Evolutionary conservation across 495 filamentous ascomycete species (phyloP), one percentile per base, ranked within the genome.

Genomic region (Penicillium soppii): DNA sequence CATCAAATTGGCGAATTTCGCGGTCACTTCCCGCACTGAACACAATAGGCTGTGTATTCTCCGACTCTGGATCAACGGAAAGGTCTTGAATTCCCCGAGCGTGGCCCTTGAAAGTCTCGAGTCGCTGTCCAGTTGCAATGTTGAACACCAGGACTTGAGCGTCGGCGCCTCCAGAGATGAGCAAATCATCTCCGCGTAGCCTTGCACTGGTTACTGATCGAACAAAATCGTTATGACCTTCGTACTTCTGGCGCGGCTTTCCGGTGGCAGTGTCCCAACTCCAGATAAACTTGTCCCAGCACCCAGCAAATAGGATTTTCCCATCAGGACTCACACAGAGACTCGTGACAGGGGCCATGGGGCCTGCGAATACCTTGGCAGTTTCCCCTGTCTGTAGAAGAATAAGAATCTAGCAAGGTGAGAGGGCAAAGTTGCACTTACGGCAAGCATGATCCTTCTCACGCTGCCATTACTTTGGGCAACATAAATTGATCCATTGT

Each of bases 211-310:
- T 52, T 1, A 97, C 72, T 5, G 86, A 76, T 66, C 92, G 95
- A 46, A 98, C 89, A 61, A 98, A 98, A 63, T 98, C 94, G 0
- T 82, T 75, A 63, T 98, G 94, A 9, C 90, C 94, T 33, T 75
- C 77, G 63, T 88, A 94, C 44, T 75, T 82, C 37, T 68, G 73
- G 9, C 69, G 71, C 0, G 70, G 75, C 10, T 74, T 59, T 20
- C 74, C 72, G 2, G 82, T 83, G 16, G 71, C 58, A 29, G 84
- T 72, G 55, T 87, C 77, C 89, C 89, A 96, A 26, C 88, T 87
- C 83, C 85, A 96, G 35, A 97, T 79, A 19, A 78, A 74, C 67
- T 95, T 96, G 73, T 98, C 91, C 94, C 94, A 98, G 53, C 86
- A 89, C 20, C 91, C 91, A 22, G 89, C 89, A 66, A 91, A 97